Percentiles rank a stretch among this genome's conserved stretches.
These are phyloP conservation scores for Candida buenavistaensis DNA, from an alignment of 1,139 yeast genomes.

Conservation along the genomic window DNA sequence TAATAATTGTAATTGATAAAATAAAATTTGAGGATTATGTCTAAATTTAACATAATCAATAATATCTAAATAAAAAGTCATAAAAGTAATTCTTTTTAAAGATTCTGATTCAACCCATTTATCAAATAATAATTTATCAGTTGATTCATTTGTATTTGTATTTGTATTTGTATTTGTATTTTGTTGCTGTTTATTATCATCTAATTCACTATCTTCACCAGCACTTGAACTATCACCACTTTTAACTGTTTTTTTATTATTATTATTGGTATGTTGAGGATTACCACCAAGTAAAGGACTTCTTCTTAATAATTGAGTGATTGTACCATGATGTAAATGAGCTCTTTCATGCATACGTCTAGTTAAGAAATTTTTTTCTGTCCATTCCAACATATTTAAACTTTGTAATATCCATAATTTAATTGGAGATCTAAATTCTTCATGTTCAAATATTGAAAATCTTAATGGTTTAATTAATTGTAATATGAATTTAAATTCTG, in stretches of 20 bases:
- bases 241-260: constrained; percentile 17
- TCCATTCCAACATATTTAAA: constrained; percentile 59
- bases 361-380: constrained; percentile 63
- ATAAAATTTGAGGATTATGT: constrained; percentile 65
- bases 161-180: too few species aligned
- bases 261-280: constrained; percentile 45
- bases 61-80: constrained; percentile 79
- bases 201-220: constrained; percentile 24
- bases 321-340: constrained; percentile 74
- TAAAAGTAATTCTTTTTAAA: constrained; percentile 72
- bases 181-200: too few species aligned
- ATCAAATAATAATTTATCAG: constrained; percentile 32
- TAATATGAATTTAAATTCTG: constrained; percentile 27
- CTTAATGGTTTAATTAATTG: constrained; percentile 62
- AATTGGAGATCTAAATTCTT: constrained; percentile 62
- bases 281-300: constrained; percentile 75
- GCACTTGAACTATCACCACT: constrained; percentile 26
- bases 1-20: constrained; percentile 71
- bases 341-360: constrained; percentile 71
- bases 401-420: constrained; percentile 68
- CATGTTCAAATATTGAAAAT: constrained; percentile 58
- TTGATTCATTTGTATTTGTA: constrained; percentile 18
- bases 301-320: constrained; percentile 69
- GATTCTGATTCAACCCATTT: constrained; percentile 80
- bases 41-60: constrained; percentile 81